Percentiles rank a stretch among this genome's conserved stretches.
phyloP scores from a whole-genome alignment of 2,329 filamentous ascomycete genomes.

The Intubia oerlemansii region DNA sequence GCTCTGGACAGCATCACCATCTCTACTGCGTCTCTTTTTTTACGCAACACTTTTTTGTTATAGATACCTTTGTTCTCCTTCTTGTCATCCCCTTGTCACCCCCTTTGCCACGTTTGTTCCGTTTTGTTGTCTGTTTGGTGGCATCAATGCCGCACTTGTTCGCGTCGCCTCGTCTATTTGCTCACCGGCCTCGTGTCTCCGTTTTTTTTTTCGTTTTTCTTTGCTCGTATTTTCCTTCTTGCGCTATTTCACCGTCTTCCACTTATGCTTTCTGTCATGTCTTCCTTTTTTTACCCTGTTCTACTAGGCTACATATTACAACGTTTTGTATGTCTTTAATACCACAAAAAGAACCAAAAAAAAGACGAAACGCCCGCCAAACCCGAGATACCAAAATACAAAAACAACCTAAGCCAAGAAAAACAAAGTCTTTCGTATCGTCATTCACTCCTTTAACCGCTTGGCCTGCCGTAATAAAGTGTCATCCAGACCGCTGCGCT shows the following conservation, averaged over 20 bases:
- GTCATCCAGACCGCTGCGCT: constrained; percentile 68
- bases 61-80: constrained; percentile 2
- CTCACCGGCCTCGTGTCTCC: too few species aligned
- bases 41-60: not conserved
- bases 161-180: too few species aligned
- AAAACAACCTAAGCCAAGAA: too few species aligned
- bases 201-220: too few species aligned
- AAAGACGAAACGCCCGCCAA: constrained; percentile 1
- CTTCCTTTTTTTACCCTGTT: too few species aligned
- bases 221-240: too few species aligned
- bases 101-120: not conserved
- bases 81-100: not conserved
- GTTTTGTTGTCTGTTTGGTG: not conserved
- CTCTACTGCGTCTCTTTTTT: not conserved
- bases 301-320: too few species aligned
- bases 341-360: not conserved
- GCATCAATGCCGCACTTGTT: too few species aligned
- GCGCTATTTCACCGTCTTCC: too few species aligned
- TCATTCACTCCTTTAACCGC: constrained; percentile 36
- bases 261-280: too few species aligned
- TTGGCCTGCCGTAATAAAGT: constrained; percentile 49
- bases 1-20: not conserved
- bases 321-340: not conserved
- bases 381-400: too few species aligned
- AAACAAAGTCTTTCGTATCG: too few species aligned